Base-by-base conservation (phyloP, 192 early-diverging fungal species). In the Linnemannia zychae region DNA sequence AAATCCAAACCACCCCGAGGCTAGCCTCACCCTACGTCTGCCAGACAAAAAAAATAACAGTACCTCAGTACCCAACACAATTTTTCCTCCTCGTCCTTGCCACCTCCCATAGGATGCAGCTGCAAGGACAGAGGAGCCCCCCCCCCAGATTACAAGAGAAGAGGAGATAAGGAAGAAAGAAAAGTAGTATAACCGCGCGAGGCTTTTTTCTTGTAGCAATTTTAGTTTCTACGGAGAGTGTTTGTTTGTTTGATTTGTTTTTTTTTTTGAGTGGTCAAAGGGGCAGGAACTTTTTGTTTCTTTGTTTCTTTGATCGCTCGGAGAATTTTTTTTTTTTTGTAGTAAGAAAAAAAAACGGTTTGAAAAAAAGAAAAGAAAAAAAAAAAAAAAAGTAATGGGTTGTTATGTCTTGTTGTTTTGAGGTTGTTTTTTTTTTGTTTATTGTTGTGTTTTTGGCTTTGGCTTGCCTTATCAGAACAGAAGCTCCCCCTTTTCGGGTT, bases 11-110 rank as follows among this genome's bases (percentile, higher is more conserved):
- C 12, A 22, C 4, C n/a, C 16, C 74, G 24, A 71, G 24, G 40
- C 44, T 9, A 34, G n/a, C 15, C 1, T 12, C 40, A 9, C 28
- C 16, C 9, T n/a, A n/a, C 6, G 70, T 40, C 46, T 44, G 44
- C 22, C 3, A 71, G 70, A 48, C 28, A 40, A 71, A 71, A 71
- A 71, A 71, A 71, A 71, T 48, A 48, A 71, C 22, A 36, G 40
- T 33, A 0, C 4, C n/a, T 16, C 5, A 16, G 13, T 50, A 13
- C 49, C 18, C 28, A n/a, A n/a, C n/a, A n/a, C 40, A 44, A 44
- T 44, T 44, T 44, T 44, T 44, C 40, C 40, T 44, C 40, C 40
- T 9, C 9, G 4, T 44, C 40, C 40, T 44, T 9, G 40, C 40
- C 40, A 44, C 9, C 40, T 44, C 40, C 9, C 40, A n/a, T n/a